Evolutionary conservation across 805 yeast genomes (phyloP).

Genomic region (Sugiyamaella smithiae): DNA sequence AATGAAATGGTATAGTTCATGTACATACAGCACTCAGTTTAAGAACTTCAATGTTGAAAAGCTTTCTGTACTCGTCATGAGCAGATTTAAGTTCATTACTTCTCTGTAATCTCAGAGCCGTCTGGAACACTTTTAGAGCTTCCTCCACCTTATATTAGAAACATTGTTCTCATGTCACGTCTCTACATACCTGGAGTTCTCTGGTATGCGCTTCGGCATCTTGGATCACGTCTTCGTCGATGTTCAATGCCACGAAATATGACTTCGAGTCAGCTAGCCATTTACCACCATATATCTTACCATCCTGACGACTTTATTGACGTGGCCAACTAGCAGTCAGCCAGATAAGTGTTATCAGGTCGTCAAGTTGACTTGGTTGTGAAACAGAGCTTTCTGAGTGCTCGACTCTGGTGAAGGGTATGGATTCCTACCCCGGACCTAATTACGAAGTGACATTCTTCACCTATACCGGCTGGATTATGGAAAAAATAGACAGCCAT

Average conservation of each 20-base stretch:
- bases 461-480: too few species aligned
- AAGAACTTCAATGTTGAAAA: conserved; percentile 70
- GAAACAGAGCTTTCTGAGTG: too few species aligned
- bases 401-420: too few species aligned
- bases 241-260: conserved; percentile 74
- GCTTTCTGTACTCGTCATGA: conserved; percentile 50
- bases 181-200: conserved; percentile 62
- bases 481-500: too few species aligned
- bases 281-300: too few species aligned
- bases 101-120: conserved; percentile 64
- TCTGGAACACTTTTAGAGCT: conserved; percentile 71
- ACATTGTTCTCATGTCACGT: not conserved
- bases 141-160: conserved; percentile 53
- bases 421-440: too few species aligned
- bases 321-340: too few species aligned
- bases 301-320: too few species aligned
- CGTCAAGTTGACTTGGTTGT: too few species aligned
- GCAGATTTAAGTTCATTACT: conserved; percentile 49
- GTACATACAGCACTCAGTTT: conserved; percentile 25
- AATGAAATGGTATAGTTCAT: not conserved
- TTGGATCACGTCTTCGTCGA: conserved; percentile 63
- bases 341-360: too few species aligned
- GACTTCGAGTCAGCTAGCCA: conserved; percentile 45
- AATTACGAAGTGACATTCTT: too few species aligned
- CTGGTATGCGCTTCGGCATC: conserved; percentile 88